Base-by-base conservation (phyloP, 1,139 yeast genomes). In the Arxiozyma bovina region DNA sequence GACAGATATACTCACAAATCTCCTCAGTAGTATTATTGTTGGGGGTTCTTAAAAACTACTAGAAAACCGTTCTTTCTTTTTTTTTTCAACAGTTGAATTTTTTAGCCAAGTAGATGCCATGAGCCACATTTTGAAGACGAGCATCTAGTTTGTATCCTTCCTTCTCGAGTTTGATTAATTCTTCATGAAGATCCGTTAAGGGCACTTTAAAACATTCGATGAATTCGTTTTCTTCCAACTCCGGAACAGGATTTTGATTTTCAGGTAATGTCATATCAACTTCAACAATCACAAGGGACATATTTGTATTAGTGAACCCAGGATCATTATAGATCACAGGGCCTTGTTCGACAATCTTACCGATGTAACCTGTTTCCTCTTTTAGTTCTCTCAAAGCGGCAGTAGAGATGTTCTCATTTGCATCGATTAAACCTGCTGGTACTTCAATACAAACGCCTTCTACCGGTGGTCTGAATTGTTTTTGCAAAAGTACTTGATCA, bases 351-450 rank as follows among this genome's bases (percentile, higher is more conserved):
- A 76, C 64, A 55, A 80, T 66, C 40, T 81, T 79, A 25, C 77
- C 82, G 51, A 83, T 74, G 66, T 87, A 91, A 0, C 99, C 99
- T 0, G 98, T 91, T 67, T 93, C 99, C 69, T 93, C 99, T 53
- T 78, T 76, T 58, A 93, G 73, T 69, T 93, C 99, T 57, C 99
- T 78, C 54, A 83, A 77, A 0, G 98, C 98, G 42, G 97, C 89
- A 3, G 79, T 70, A 60, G 84, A 90, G 44, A 89, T 73, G 1
- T 85, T 69, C 67, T 93, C 99, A 52, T 81, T 78, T 1, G 94
- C 89, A 68, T 93, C 99, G 48, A 93, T 79, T 57, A 93, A 74
- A 0, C 99, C 99, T 0, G 99, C 99, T 0, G 99, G 99, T 63
- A 91, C 78, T 69, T 93, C 99, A 59, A 93, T 82, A 65, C 93